These are phyloP conservation scores for Flaveria sonorensis DNA, from an alignment of 129 eudicot species.

Conservation along the genomic window DNA sequence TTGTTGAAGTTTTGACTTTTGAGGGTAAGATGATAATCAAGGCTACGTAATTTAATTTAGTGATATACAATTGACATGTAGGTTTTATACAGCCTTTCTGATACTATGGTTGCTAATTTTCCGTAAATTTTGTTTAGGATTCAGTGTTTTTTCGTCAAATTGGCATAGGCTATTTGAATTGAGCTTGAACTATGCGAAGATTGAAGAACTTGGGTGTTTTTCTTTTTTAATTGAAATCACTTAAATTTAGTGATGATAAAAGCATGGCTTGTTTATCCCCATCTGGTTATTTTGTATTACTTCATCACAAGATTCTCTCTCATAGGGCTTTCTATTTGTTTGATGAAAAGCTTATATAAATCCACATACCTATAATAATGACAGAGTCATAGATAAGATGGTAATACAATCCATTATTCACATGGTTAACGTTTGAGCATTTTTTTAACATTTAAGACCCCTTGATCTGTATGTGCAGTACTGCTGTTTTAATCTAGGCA, in stretches of 20 bases:
- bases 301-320: no score
- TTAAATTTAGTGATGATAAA: neutral
- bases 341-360: conserved; percentile 1
- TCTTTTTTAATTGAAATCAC: neutral
- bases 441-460: no score
- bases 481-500: neutral
- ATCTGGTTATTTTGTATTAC: no score
- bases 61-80: neutral
- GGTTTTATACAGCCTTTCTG: neutral
- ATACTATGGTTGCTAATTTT: neutral
- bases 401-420: no score
- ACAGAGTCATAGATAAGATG: no score
- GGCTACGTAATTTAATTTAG: neutral
- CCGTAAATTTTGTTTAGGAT: neutral
- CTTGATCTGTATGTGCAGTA: no score
- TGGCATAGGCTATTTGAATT: neutral
- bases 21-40: neutral
- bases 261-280: no score
- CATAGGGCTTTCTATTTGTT: neutral
- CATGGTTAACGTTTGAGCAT: no score
- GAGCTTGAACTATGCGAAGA: neutral
- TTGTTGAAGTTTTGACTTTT: neutral
- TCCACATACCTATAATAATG: neutral
- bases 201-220: neutral
- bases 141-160: neutral